phyloP scores from a whole-genome alignment of 139 green algal species.

The Eudorina sp. region DNA sequence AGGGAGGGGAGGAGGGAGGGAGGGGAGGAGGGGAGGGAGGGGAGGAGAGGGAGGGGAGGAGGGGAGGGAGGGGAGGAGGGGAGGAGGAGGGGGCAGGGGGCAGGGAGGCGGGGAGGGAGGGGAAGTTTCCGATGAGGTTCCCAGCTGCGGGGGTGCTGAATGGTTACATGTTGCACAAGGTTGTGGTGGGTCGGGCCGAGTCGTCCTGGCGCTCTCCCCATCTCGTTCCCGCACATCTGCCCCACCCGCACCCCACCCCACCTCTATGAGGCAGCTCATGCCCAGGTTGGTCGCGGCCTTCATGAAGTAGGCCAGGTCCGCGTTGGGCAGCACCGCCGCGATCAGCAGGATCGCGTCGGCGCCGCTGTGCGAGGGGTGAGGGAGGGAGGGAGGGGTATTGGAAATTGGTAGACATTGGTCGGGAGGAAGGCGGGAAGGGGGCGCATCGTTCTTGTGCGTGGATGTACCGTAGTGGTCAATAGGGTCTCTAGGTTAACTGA shows the following conservation, averaged over 20 bases:
- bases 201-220: neutral
- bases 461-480: too few species aligned
- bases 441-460: too few species aligned
- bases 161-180: too few species aligned
- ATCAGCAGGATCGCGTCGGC: slow-evolving; percentile 98
- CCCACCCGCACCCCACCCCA: neutral
- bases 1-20: neutral
- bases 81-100: too few species aligned
- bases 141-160: neutral
- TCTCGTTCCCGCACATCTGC: neutral
- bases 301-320: slow-evolving; percentile 93
- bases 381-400: neutral
- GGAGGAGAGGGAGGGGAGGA: too few species aligned
- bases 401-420: neutral
- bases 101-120: too few species aligned
- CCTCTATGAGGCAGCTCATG: slow-evolving; percentile 72
- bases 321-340: slow-evolving; percentile 96
- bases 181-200: too few species aligned
- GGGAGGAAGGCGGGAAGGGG: slow-evolving; percentile 45
- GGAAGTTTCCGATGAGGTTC: too few species aligned
- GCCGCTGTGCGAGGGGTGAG: slow-evolving; percentile 63
- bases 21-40: neutral
- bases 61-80: too few species aligned
- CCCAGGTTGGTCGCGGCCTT: slow-evolving; percentile 80
- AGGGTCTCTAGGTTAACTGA: too few species aligned